A percentile compares a stretch with the other conserved stretches of the same genome.
Evolutionary conservation across 1,284 basidiomycete genomes (phyloP).

Genomic region (Naganishia liquefaciens): DNA sequence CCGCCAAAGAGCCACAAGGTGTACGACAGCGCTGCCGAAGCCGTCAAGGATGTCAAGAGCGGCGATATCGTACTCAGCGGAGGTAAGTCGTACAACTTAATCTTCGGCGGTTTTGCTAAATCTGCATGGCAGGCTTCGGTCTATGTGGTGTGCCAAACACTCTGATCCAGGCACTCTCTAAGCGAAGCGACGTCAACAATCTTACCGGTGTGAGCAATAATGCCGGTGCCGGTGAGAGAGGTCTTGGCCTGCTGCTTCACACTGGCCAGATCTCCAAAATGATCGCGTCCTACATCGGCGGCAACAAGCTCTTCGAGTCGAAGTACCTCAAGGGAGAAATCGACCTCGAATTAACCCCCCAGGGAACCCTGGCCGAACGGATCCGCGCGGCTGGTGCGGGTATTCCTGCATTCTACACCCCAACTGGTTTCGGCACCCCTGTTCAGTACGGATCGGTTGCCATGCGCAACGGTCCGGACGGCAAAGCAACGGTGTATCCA

Average conservation of each 20-base stretch:
- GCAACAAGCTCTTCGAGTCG: conserved; percentile 51
- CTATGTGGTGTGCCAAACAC: conserved; percentile 60
- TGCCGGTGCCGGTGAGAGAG: conserved; percentile 70
- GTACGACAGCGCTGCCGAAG: conserved; percentile 72
- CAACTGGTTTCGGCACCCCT: conserved; percentile 80
- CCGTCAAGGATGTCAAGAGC: conserved; percentile 72
- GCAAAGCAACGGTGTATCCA: conserved; percentile 37
- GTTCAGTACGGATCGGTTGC: conserved; percentile 70
- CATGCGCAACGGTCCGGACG: conserved; percentile 62
- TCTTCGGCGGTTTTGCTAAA: background rate
- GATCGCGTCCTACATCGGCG: conserved; percentile 56
- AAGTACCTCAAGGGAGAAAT: conserved; percentile 77
- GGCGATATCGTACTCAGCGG: conserved; percentile 73
- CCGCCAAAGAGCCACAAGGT: conserved; percentile 58
- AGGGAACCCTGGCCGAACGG: conserved; percentile 77
- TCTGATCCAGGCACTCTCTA: conserved; percentile 69
- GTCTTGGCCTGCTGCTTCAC: conserved; percentile 71
- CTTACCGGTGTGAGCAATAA: conserved; percentile 84
- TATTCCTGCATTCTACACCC: conserved; percentile 92
- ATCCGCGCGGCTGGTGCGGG: conserved; percentile 87
- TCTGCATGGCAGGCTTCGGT: conserved; percentile 31
- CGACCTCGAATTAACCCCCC: conserved; percentile 70
- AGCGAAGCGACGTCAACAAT: conserved; percentile 66
- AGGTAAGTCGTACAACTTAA: conserved; percentile 58
- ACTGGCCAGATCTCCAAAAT: conserved; percentile 74